Conservation (phyloP, 495 filamentous ascomycete species). For the Margaritispora aquatica region DNA sequence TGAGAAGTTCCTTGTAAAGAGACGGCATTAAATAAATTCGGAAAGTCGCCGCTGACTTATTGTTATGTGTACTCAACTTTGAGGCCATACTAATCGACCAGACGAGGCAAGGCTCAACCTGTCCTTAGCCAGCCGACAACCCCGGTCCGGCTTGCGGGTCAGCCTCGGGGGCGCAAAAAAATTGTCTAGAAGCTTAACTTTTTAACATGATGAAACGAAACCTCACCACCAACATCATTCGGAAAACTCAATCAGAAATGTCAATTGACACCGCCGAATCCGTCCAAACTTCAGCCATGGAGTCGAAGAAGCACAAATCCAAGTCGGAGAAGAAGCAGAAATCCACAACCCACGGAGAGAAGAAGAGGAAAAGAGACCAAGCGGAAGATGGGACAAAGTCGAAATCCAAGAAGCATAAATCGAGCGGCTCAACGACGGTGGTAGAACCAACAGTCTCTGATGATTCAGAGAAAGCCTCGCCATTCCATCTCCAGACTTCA, state of each 20-base stretch:
- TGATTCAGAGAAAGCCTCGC: slow-evolving; percentile 30
- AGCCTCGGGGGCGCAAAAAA: slow-evolving; percentile 9
- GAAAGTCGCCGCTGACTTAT: not conserved
- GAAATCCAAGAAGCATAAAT: slow-evolving; percentile 40
- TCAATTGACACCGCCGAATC: slow-evolving; percentile 16
- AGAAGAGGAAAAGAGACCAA: slow-evolving; percentile 49
- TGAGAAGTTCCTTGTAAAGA: not conserved
- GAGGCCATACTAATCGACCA: not conserved
- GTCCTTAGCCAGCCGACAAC: slow-evolving; percentile 4
- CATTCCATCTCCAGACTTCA: slow-evolving; percentile 54
- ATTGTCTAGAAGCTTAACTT: slow-evolving; percentile 6
- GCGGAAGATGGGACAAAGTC: slow-evolving; percentile 37
- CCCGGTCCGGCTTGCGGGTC: slow-evolving; percentile 9
- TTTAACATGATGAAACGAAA: too few species aligned
- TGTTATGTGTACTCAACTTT: not conserved
- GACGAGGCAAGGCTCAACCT: slow-evolving; percentile 13
- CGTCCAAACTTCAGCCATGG: slow-evolving; percentile 14
- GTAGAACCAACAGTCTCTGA: not conserved
- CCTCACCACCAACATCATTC: not conserved
- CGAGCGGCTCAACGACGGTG: slow-evolving; percentile 12
- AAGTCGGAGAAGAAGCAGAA: slow-evolving; percentile 22
- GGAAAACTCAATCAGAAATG: slow-evolving; percentile 3
- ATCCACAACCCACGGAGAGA: slow-evolving; percentile 34
- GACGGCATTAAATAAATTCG: not conserved
- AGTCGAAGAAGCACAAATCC: slow-evolving; percentile 21